Evolutionary conservation across 78 protist genomes (phyloP).

Genomic region (Dictyostelium capitatum): DNA sequence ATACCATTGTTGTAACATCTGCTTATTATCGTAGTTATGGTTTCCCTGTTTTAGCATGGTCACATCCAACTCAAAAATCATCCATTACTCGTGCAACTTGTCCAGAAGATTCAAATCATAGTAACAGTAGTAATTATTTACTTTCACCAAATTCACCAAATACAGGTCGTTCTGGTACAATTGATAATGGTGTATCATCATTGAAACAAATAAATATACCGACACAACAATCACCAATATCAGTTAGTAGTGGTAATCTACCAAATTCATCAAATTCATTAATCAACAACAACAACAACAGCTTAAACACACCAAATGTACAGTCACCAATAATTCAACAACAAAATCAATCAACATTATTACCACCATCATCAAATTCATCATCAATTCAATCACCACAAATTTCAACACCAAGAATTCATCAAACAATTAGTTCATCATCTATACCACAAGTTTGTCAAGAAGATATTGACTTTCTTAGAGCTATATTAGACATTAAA

Average conservation of each 20-base stretch:
- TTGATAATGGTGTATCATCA: background rate
- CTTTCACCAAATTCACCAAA: slow-evolving; percentile 17
- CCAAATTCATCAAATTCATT: background rate
- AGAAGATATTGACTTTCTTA: slow-evolving; percentile 53
- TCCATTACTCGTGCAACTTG: slow-evolving; percentile 42
- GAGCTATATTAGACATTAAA: slow-evolving; percentile 43
- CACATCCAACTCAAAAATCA: slow-evolving; percentile 50
- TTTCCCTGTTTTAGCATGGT: slow-evolving; percentile 56
- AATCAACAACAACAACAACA: background rate
- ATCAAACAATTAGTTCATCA: background rate
- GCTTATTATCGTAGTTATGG: slow-evolving; percentile 36
- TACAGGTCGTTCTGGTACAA: background rate
- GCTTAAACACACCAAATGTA: background rate
- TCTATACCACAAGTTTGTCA: slow-evolving; percentile 32
- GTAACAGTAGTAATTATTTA: slow-evolving; percentile 22
- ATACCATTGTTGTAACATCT: slow-evolving; percentile 22
- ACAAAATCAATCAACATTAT: background rate
- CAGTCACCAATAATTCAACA: slow-evolving; percentile 2
- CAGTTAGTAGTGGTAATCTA: background rate
- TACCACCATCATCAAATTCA: background rate
- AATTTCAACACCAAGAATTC: slow-evolving; percentile 22
- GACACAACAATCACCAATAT: background rate
- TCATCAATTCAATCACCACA: background rate
- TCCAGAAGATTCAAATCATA: slow-evolving; percentile 31
- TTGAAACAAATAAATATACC: too few species aligned